Base-by-base conservation (phyloP, 106 monocot genomes). In the Iris macrosiphon region DNA sequence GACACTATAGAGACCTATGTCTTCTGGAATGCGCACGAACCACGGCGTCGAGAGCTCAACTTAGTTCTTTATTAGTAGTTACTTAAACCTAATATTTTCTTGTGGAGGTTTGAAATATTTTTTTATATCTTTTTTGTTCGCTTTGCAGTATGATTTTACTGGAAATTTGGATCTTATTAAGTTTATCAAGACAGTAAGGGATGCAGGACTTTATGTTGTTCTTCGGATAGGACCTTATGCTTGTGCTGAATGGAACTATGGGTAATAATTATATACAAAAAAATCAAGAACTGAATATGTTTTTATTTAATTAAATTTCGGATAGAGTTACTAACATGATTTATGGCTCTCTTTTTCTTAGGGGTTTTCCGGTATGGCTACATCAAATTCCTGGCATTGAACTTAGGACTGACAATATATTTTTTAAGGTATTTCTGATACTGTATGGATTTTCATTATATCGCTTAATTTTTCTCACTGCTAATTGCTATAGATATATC, bases 181-280 rank as follows among this genome's bases (percentile, higher is more conserved):
- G 51, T 80, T 80, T 55, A 17, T 80, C 35, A 70, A 74, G 49
- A 58, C 57, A 48, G 48, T 74, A 19, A 42, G 70, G 31, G 60
- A 48, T 38, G 79, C 74, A 0, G 79, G 79, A 8, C 39, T 80
- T 0, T 80, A 80, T 57, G 53, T 57, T 33, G 41, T 72, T 56
- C 60, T 80, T 29, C 69, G 79, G n/a, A 80, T 80, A 23, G 79
- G 79, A 8, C 79, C 79, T 49, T 80, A 80, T 39, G 70, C 66
- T 45, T 80, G 79, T 45, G 79, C 79, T 13, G 79, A 80, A 45
- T 80, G 79, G 79, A 74, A 74, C 40, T 61, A 63, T 50, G 79
- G 79, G 79, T 80, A 66, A 28, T 37, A 10, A 35, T 35, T 35
- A 35, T 35, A 35, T 35, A 35, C 2, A 15, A 1, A 25, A 17